These are phyloP conservation scores for Heliamphora pulchella DNA, from an alignment of 179 eudicot species.

Conservation along the genomic window DNA sequence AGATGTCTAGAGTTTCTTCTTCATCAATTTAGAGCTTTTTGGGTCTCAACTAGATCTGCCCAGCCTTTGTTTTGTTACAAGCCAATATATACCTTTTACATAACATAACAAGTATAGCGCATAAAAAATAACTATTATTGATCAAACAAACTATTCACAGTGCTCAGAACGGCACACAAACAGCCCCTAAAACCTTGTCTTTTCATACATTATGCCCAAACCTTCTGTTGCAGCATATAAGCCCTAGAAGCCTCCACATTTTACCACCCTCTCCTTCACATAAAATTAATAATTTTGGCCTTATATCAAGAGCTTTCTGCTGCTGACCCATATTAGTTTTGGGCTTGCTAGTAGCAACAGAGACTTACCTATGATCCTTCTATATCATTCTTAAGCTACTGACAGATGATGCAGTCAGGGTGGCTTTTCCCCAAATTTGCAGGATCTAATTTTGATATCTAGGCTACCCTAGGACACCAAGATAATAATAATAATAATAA, in stretches of 20 bases:
- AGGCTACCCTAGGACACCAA: neutral
- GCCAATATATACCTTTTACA: neutral
- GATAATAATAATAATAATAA: too few relatives aligned
- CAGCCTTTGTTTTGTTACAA: neutral
- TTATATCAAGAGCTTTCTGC: neutral
- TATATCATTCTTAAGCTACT: neutral
- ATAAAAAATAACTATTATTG: too few relatives aligned
- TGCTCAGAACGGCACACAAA: neutral
- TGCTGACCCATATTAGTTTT: neutral
- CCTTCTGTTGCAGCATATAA: neutral
- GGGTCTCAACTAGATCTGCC: neutral
- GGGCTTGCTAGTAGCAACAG: too few relatives aligned
- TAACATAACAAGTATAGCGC: neutral
- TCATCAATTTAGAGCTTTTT: neutral
- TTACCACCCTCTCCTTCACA: neutral
- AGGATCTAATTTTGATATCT: neutral
- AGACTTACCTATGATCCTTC: neutral
- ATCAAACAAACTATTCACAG: neutral
- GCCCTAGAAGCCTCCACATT: neutral
- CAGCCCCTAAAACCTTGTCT: neutral
- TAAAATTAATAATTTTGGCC: neutral
- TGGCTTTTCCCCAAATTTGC: neutral
- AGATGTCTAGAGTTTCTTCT: neutral
- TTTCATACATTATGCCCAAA: neutral
- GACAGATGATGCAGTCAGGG: neutral